These are phyloP conservation scores for Diplotaxis tenuifolia DNA, from an alignment of 345 rosid species.

Conservation along the genomic window DNA sequence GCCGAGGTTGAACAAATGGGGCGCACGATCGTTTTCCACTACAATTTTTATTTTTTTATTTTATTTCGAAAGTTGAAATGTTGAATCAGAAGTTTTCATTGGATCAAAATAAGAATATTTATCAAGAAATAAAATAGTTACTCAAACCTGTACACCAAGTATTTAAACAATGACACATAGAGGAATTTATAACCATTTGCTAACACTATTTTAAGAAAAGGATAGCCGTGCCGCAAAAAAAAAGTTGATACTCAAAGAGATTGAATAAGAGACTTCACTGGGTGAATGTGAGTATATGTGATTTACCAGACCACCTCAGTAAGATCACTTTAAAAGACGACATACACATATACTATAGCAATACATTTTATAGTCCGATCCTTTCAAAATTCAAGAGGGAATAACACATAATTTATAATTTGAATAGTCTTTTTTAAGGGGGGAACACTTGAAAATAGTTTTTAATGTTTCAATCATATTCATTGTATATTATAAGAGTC, in stretches of 20 bases:
- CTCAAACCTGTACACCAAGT: background rate
- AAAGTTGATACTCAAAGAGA: background rate
- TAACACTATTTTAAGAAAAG: background rate
- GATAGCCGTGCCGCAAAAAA: background rate
- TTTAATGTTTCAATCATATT: background rate
- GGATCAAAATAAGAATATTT: constrained; percentile 16
- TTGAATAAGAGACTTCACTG: background rate
- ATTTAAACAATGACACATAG: constrained; percentile 3
- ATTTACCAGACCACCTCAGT: background rate
- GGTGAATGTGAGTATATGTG: background rate
- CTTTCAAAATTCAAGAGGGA: background rate
- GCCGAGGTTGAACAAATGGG: constrained; percentile 42
- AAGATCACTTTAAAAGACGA: background rate
- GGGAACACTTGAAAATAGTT: background rate
- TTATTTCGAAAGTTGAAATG: constrained; percentile 24
- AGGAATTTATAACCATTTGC: background rate
- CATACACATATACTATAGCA: background rate
- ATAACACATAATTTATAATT: background rate
- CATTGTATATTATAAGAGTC: background rate
- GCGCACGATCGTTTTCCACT: constrained; percentile 39
- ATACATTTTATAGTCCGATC: background rate
- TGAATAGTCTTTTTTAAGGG: background rate
- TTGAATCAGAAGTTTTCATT: constrained; percentile 29
- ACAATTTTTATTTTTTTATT: too few species aligned
- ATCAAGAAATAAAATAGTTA: background rate